Evolutionary conservation across 345 rosid genomes (phyloP).

Genomic region (Rhodomyrtus tomentosa): DNA sequence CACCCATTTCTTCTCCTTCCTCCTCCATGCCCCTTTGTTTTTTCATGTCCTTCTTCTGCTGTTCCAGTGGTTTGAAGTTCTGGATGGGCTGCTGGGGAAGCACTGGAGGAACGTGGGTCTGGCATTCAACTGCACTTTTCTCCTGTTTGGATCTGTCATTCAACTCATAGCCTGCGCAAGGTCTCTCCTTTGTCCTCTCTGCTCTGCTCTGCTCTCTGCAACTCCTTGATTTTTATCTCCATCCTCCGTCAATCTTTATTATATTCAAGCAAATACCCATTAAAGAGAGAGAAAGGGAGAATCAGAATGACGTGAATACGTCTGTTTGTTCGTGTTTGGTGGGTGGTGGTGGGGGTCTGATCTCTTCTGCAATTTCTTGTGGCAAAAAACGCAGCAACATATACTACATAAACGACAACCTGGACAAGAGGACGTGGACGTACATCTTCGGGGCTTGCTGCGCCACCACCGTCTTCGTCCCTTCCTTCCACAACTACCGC

Average conservation of each 20-base stretch:
- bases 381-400: conserved; percentile 57
- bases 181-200: conserved; percentile 12
- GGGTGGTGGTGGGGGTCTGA: no score
- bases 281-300: neutral
- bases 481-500: conserved; percentile 97
- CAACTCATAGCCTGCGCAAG: conserved; percentile 99
- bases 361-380: neutral
- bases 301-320: neutral
- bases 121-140: conserved; percentile 98
- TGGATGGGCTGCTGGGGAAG: conserved; percentile 94
- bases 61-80: conserved; percentile 93
- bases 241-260: neutral
- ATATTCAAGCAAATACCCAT: neutral
- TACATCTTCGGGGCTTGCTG: conserved; percentile 99
- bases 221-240: conserved; percentile 6
- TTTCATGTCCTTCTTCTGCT: neutral
- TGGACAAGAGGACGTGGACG: conserved; percentile 99
- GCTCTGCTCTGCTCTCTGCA: neutral
- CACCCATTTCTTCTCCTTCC: neutral
- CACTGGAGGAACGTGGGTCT: conserved; percentile 99
- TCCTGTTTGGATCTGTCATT: conserved; percentile 98
- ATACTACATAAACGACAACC: conserved; percentile 94
- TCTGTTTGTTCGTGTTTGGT: neutral
- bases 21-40: neutral
- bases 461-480: conserved; percentile 95